Percentiles rank a stretch among this genome's conserved stretches.
Conservation (phyloP, 352 stramenopile species). For the Globisporangium nunn region DNA sequence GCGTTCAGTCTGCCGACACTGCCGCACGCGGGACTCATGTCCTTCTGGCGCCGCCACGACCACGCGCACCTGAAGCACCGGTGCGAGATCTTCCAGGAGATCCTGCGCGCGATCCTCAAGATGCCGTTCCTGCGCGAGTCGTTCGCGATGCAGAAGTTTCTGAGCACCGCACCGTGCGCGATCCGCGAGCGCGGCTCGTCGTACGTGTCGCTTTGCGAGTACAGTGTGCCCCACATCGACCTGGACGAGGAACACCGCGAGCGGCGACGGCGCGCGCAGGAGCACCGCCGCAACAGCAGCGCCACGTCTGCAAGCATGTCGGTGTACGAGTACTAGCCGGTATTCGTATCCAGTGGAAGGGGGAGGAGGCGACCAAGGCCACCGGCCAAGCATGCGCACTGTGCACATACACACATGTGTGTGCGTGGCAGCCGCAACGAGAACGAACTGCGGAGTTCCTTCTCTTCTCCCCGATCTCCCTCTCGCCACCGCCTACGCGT, state of each 20-base stretch:
- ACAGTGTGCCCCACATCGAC: constrained; percentile 66
- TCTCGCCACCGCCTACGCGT: background rate
- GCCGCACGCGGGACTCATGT: constrained; percentile 64
- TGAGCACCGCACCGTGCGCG: constrained; percentile 52
- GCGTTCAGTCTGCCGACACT: constrained; percentile 62
- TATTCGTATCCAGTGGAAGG: too few species aligned
- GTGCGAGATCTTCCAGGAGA: constrained; percentile 64
- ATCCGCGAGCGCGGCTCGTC: constrained; percentile 62
- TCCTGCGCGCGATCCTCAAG: constrained; percentile 41
- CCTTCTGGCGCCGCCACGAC: constrained; percentile 79
- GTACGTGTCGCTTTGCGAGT: constrained; percentile 74
- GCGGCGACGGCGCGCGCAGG: constrained; percentile 58
- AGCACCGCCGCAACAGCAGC: constrained; percentile 74
- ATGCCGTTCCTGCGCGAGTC: constrained; percentile 27
- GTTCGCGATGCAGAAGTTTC: constrained; percentile 35
- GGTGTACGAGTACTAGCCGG: constrained; percentile 12
- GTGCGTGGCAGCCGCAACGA: too few species aligned
- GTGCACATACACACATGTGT: too few species aligned
- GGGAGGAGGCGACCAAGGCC: background rate
- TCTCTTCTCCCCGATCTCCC: background rate
- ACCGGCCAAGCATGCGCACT: background rate
- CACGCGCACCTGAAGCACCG: constrained; percentile 62
- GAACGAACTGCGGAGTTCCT: too few species aligned
- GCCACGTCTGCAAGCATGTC: constrained; percentile 27
- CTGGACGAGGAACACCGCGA: constrained; percentile 62